Conservation (phyloP, 2,329 filamentous ascomycete genomes). For the Diplodia intermedia region DNA sequence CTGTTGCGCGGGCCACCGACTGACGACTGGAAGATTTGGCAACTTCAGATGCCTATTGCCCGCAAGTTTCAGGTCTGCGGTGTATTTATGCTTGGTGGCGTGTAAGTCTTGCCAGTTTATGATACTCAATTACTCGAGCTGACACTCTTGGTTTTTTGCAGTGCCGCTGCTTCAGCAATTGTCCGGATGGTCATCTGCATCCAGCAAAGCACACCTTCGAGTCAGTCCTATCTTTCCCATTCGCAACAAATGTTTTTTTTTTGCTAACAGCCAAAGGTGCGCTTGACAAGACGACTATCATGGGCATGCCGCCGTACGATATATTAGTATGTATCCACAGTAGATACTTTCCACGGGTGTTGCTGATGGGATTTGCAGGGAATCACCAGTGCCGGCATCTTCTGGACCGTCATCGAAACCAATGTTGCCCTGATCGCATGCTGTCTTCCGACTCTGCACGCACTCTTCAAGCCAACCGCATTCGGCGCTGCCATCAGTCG, state of each 20-base stretch:
- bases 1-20: neutral
- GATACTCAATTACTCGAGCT: neutral
- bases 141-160: neutral
- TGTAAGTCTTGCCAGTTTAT: too few relatives aligned
- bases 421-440: constrained; percentile 19
- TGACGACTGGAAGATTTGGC: neutral
- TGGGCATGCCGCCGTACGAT: constrained; percentile 18
- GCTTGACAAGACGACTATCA: constrained; percentile 1
- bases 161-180: constrained; percentile 8
- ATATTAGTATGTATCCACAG: neutral
- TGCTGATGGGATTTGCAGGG: neutral
- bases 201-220: neutral
- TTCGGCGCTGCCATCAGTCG: constrained; percentile 4
- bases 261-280: neutral
- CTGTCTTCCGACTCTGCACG: neutral
- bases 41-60: constrained; percentile 6
- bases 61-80: constrained; percentile 9
- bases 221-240: too few relatives aligned
- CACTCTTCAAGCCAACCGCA: neutral
- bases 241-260: too few relatives aligned
- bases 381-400: constrained; percentile 11
- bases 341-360: neutral
- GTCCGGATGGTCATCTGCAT: constrained; percentile 11
- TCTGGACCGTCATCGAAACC: constrained; percentile 19
- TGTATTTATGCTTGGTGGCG: constrained; percentile 9